Evolutionary conservation across 2,329 filamentous ascomycete species (phyloP).

Genomic region (Hymenoscyphus albidus): DNA sequence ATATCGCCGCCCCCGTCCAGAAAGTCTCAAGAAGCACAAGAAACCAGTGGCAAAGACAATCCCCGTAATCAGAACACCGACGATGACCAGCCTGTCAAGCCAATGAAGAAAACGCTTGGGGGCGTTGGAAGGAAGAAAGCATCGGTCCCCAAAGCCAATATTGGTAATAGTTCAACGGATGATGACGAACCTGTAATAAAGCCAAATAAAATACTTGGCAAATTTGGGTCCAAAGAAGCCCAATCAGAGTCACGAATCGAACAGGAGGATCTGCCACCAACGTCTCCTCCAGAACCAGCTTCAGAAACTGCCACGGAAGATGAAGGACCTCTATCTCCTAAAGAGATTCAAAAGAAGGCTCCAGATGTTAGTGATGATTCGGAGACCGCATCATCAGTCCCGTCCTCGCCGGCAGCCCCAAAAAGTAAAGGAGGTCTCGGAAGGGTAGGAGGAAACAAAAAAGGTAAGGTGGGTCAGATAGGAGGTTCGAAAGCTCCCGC

Average conservation of each 20-base stretch:
- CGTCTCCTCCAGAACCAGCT: not conserved
- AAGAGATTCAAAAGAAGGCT: not conserved
- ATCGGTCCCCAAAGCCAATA: not conserved
- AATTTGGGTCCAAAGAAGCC: not conserved
- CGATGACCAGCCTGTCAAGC: constrained; percentile 9
- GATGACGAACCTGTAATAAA: not conserved
- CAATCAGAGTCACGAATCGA: not conserved
- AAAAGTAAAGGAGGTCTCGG: constrained; percentile 26
- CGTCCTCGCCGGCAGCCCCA: constrained; percentile 3
- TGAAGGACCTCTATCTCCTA: not conserved
- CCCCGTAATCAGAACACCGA: constrained; percentile 15
- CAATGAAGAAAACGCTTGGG: not conserved
- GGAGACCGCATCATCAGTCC: not conserved
- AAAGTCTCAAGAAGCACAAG: constrained; percentile 16
- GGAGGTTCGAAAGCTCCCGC: constrained; percentile 10
- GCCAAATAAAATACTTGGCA: not conserved
- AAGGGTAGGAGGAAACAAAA: constrained; percentile 30
- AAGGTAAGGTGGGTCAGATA: constrained; percentile 15
- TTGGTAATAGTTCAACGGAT: not conserved
- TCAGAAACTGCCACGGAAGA: not conserved
- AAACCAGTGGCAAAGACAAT: constrained; percentile 11
- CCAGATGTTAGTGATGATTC: not conserved
- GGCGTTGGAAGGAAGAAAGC: not conserved
- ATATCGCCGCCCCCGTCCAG: constrained; percentile 4
- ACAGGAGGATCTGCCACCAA: constrained; percentile 5